Evolutionary conservation across 345 rosid species (phyloP), one percentile per base, ranked within the genome.

Genomic region (Rhodamnia rubescens): DNA sequence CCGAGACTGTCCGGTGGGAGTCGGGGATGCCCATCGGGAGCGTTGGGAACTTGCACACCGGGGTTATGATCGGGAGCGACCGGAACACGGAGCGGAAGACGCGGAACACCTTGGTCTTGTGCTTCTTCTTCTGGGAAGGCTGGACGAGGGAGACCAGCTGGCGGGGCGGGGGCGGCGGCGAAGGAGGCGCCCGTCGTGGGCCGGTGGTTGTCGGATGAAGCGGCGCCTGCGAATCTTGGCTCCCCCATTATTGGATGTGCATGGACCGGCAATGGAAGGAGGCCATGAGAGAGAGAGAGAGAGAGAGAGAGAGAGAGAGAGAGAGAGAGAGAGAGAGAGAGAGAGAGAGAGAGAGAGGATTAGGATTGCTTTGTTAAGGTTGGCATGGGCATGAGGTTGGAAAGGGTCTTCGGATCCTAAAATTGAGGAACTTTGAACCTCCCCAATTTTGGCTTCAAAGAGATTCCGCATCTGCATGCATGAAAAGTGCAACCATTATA

Each of bases 61-160:
- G 90, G 24, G 93, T 88, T 58, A 94, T 90, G 75, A 94, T 94
- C 26, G 95, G 96, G 44, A 94, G 88, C 42, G 95, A 92, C 40
- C 94, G 88, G 85, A 94, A 90, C n/a, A 90, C 95, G 0, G 93
- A 92, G 13, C 93, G 91, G 22, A 94, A 89, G n/a, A 94, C 87
- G 1, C 94, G 95, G 85, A 91, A 56, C 3, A 92, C 89, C 85
- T 86, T 91, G 53, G 90, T 74, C 59, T 85, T 87, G 80, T 86
- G 85, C 83, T 90, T 92, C 80, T 88, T 82, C 84, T 90, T 93
- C 90, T 85, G 87, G 81, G 98, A 87, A 14, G 99, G 99, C 57
- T 95, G 94, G 85, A 97, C 86, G 20, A 95, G 95, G 55, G 96
- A 90, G 49, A 87, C n/a, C 22, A 88, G 64, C 2, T 86, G 90